Evolutionary conservation across 148 eudicot genomes (phyloP).

Genomic region (Talinum fruticosum): DNA sequence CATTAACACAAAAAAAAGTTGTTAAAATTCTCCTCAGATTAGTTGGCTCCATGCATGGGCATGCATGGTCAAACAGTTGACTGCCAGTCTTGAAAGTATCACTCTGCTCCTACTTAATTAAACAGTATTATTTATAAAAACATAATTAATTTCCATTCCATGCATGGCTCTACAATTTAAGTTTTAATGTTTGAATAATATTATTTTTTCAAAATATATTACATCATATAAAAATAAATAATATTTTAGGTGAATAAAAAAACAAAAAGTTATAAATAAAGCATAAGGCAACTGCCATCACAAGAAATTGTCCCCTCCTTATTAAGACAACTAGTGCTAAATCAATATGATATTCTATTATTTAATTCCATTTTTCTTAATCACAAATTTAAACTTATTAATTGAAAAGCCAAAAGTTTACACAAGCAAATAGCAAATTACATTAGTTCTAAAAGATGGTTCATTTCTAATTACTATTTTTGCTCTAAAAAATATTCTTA

Average conservation of each 20-base stretch:
- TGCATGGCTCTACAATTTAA: no score
- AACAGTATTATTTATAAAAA: no score
- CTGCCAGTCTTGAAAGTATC: conserved; percentile 13
- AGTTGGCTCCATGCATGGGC: neutral
- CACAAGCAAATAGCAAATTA: no score
- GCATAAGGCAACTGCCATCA: conserved; percentile 29
- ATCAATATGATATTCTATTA: no score
- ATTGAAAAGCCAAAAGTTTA: neutral
- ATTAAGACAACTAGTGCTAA: conserved; percentile 14
- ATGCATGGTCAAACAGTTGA: conserved; percentile 31
- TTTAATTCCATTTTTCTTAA: neutral
- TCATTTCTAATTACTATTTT: no score
- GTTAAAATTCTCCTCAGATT: no score
- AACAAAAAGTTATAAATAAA: conserved; percentile 22
- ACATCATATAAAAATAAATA: neutral
- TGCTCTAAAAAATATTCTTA: no score
- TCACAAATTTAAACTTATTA: conserved; percentile 1
- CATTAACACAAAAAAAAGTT: no score
- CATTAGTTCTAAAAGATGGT: no score
- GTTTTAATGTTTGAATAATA: no score
- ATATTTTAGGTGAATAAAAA: conserved; percentile 11
- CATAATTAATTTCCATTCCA: no score
- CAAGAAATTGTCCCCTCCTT: conserved; percentile 31
- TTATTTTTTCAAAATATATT: no score
- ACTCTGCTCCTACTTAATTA: neutral